Conservation (phyloP, 495 filamentous ascomycete species). For the Xylaria flabelliformis region DNA sequence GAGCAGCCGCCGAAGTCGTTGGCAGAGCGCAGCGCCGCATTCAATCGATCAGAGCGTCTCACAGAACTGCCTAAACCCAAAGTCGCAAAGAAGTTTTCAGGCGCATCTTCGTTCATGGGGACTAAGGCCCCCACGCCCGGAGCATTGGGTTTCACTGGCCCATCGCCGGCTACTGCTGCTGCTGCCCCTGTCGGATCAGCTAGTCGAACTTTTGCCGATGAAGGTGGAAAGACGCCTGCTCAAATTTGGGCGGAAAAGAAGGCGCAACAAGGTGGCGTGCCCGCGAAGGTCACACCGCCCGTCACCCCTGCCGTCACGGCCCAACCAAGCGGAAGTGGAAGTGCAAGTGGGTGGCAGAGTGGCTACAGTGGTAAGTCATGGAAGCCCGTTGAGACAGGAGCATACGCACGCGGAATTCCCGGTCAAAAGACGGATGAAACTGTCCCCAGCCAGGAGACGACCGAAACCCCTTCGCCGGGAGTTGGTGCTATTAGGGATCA, state of each 20-base stretch:
- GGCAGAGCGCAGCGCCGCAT: constrained; percentile 70
- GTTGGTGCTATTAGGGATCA: constrained; percentile 76
- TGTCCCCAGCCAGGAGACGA: constrained; percentile 45
- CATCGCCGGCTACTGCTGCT: constrained; percentile 53
- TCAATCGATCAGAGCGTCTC: constrained; percentile 76
- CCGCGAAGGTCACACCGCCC: constrained; percentile 47
- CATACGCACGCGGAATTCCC: constrained; percentile 67
- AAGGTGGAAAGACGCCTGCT: constrained; percentile 94
- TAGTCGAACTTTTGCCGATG: constrained; percentile 90
- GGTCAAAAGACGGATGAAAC: constrained; percentile 66
- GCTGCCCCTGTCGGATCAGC: constrained; percentile 73
- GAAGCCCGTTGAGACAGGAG: constrained; percentile 77
- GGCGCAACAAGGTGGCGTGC: constrained; percentile 71
- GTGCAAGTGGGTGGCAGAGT: constrained; percentile 81
- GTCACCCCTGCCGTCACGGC: constrained; percentile 60
- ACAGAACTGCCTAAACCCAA: constrained; percentile 93
- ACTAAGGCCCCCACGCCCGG: constrained; percentile 86
- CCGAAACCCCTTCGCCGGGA: constrained; percentile 56
- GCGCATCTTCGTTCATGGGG: constrained; percentile 73
- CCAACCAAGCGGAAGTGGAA: constrained; percentile 55
- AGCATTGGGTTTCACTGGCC: constrained; percentile 62
- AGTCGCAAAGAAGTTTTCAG: constrained; percentile 83
- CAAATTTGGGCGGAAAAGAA: constrained; percentile 98
- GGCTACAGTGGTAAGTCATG: constrained; percentile 87
- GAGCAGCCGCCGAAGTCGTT: constrained; percentile 61